phyloP scores from a whole-genome alignment of 768 basidiomycete species.

The Mycena sanguinolenta region DNA sequence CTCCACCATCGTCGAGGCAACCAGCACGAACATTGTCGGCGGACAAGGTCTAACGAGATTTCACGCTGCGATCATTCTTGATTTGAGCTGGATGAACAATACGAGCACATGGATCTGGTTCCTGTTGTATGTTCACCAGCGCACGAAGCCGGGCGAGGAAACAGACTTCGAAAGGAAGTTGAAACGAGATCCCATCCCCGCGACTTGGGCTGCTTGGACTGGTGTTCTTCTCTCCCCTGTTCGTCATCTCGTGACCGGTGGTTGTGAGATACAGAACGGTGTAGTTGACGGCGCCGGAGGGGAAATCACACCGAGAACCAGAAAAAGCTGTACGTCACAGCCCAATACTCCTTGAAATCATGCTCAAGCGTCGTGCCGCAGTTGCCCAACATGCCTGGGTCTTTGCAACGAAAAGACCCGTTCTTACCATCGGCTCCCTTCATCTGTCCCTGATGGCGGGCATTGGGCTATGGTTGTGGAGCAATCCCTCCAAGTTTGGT shows the following conservation, averaged over 20 bases:
- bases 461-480: background rate
- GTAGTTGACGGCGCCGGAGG: no score
- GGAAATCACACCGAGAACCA: no score
- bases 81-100: slow-evolving; percentile 1
- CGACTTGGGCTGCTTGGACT: background rate
- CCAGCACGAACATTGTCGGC: background rate
- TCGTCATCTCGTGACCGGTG: background rate
- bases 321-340: no score
- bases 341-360: no score
- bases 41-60: background rate
- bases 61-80: background rate
- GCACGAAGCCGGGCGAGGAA: background rate
- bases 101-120: background rate
- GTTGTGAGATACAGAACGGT: no score
- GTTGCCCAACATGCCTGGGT: background rate
- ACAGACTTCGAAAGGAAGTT: no score
- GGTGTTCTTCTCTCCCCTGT: background rate
- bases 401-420: background rate
- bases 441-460: background rate
- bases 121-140: background rate
- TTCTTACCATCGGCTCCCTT: background rate
- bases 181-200: background rate
- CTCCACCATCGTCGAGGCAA: background rate
- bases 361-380: background rate
- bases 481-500: background rate